Evolutionary conservation across 2,329 filamentous ascomycete species (phyloP).

Genomic region (Diaporthe sp.): DNA sequence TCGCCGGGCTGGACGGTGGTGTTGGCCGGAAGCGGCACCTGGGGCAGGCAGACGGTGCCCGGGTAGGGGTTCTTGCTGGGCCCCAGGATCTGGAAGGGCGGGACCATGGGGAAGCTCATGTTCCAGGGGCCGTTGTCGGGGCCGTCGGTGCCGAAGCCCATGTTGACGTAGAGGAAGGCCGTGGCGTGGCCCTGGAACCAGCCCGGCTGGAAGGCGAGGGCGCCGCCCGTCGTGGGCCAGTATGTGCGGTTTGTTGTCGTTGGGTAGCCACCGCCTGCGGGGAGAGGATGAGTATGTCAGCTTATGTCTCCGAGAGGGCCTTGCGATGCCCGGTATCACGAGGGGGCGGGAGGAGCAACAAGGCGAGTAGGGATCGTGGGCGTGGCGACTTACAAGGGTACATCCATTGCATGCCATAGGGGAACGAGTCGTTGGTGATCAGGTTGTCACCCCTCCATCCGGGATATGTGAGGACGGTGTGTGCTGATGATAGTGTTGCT

Average conservation of each 20-base stretch:
- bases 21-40: conserved; percentile 85
- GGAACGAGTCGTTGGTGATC: conserved; percentile 81
- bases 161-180: conserved; percentile 90
- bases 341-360: neutral
- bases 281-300: conserved; percentile 9
- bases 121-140: conserved; percentile 79
- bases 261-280: conserved; percentile 84
- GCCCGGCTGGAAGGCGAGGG: conserved; percentile 91
- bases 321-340: conserved; percentile 7
- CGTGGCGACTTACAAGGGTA: conserved; percentile 82
- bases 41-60: conserved; percentile 89
- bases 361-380: neutral
- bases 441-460: conserved; percentile 91
- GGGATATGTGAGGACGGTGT: conserved; percentile 88
- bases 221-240: conserved; percentile 91
- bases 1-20: conserved; percentile 83
- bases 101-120: conserved; percentile 87
- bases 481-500: conserved; percentile 68
- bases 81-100: conserved; percentile 85
- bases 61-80: conserved; percentile 88
- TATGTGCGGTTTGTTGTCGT: conserved; percentile 87
- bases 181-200: conserved; percentile 93
- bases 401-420: conserved; percentile 95
- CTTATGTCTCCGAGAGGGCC: neutral
- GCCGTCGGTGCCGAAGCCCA: conserved; percentile 82